These are phyloP conservation scores for Vigna trinervia DNA, from an alignment of 306 rosid species.

Conservation along the genomic window DNA sequence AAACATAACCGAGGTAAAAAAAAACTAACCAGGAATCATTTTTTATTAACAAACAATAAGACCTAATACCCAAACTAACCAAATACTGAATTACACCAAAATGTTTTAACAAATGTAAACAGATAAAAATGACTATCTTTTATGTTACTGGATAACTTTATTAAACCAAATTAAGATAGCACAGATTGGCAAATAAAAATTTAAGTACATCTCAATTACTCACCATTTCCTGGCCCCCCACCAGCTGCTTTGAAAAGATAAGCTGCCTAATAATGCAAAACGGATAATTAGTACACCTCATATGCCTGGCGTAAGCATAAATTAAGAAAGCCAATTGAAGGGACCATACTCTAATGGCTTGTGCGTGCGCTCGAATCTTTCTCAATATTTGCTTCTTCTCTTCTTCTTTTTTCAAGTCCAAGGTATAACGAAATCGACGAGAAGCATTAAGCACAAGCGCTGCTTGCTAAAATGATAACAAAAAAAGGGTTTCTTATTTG, in stretches of 20 bases:
- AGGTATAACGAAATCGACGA: conserved; percentile 98
- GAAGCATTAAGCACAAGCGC: conserved; percentile 99
- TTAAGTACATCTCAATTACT: conserved; percentile 34
- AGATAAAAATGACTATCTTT: not conserved
- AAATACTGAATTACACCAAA: not conserved
- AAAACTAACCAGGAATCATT: not conserved
- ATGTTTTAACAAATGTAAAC: not conserved
- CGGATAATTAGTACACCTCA: conserved; percentile 38
- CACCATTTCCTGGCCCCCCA: conserved; percentile 55
- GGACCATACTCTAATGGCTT: conserved; percentile 75
- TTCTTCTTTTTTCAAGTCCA: conserved; percentile 95
- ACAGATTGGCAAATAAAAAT: conserved; percentile 32
- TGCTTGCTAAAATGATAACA: conserved; percentile 70
- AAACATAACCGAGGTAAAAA: not conserved
- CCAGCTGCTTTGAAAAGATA: conserved; percentile 69
- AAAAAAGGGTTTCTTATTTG: conserved; percentile 12
- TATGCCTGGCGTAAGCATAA: conserved; percentile 2
- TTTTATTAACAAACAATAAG: not conserved
- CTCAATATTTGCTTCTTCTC: conserved; percentile 70
- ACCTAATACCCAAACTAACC: conserved; percentile 1
- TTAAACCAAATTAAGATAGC: conserved; percentile 3
- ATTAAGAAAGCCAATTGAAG: conserved; percentile 37
- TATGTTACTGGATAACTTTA: not conserved
- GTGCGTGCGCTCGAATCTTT: conserved; percentile 86
- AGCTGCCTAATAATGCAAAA: conserved; percentile 74